Evolutionary conservation across 2,329 filamentous ascomycete genomes (phyloP).

Genomic region (Sporothrix euskadiensis): DNA sequence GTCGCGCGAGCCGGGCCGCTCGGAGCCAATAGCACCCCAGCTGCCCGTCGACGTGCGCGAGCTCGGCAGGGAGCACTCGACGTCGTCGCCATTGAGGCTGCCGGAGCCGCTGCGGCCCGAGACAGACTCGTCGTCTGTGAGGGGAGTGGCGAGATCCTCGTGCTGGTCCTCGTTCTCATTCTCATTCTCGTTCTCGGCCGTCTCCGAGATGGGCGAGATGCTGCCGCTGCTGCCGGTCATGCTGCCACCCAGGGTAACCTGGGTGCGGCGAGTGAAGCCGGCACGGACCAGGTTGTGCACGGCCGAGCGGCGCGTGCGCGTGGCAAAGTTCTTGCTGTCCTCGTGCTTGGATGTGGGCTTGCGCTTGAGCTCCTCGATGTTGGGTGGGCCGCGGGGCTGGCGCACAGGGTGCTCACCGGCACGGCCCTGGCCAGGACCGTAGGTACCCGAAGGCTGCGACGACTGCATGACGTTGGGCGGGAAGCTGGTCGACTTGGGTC

Average conservation of each 20-base stretch:
- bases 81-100: constrained; percentile 72
- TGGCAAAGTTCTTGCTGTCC: constrained; percentile 95
- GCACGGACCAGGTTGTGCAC: constrained; percentile 90
- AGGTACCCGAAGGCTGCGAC: constrained; percentile 63
- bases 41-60: constrained; percentile 73
- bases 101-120: constrained; percentile 72
- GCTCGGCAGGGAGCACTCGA: constrained; percentile 67
- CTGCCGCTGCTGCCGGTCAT: constrained; percentile 61
- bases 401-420: constrained; percentile 92
- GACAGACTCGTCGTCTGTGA: constrained; percentile 75
- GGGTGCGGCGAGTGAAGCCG: constrained; percentile 75
- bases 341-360: constrained; percentile 92
- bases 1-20: constrained; percentile 72
- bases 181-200: constrained; percentile 44
- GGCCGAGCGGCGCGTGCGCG: constrained; percentile 87
- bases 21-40: constrained; percentile 81
- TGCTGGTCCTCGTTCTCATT: constrained; percentile 35
- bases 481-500: constrained; percentile 76
- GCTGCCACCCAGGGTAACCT: constrained; percentile 62
- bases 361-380: constrained; percentile 83
- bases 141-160: constrained; percentile 63
- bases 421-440: constrained; percentile 88
- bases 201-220: constrained; percentile 88
- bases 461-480: constrained; percentile 67
- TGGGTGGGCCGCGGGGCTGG: constrained; percentile 88